Percentiles rank a stretch among this genome's conserved stretches.
Conservation (phyloP, 1,284 basidiomycete genomes). For the Ceratobasidium papillatum region DNA sequence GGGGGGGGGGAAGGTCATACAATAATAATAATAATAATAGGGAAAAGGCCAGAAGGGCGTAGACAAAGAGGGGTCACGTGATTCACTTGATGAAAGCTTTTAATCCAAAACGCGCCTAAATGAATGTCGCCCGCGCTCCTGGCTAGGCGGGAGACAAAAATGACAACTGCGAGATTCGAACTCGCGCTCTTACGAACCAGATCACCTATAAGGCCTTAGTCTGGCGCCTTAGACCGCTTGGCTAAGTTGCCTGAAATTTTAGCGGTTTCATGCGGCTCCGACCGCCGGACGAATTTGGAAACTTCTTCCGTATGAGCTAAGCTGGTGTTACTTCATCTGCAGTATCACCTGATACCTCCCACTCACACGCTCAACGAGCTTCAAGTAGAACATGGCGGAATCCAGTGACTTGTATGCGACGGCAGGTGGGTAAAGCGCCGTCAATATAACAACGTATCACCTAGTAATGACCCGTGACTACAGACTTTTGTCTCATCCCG, state of each 20-base stretch:
- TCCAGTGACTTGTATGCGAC: conserved; percentile 48
- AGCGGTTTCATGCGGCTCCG: background rate
- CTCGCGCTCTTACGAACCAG: conserved; percentile 8
- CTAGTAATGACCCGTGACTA: background rate
- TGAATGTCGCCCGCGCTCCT: no score
- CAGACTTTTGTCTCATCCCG: conserved; percentile 83
- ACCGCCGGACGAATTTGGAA: background rate
- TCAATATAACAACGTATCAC: background rate
- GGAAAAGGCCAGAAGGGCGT: no score
- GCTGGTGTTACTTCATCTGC: background rate
- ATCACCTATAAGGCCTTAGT: conserved; percentile 7
- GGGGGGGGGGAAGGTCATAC: no score
- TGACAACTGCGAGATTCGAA: conserved; percentile 16
- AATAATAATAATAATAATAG: no score
- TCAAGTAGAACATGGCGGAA: conserved; percentile 5
- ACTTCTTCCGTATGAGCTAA: background rate
- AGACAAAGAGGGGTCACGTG: no score
- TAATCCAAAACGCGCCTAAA: no score
- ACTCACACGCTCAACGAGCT: background rate
- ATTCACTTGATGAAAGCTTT: no score
- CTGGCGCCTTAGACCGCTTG: conserved; percentile 34
- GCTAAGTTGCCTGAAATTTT: conserved; percentile 2
- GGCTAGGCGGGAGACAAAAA: no score
- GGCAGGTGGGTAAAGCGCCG: background rate
- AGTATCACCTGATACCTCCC: background rate